phyloP scores from a whole-genome alignment of 306 rosid genomes.

The Aeschynomene evenia region DNA sequence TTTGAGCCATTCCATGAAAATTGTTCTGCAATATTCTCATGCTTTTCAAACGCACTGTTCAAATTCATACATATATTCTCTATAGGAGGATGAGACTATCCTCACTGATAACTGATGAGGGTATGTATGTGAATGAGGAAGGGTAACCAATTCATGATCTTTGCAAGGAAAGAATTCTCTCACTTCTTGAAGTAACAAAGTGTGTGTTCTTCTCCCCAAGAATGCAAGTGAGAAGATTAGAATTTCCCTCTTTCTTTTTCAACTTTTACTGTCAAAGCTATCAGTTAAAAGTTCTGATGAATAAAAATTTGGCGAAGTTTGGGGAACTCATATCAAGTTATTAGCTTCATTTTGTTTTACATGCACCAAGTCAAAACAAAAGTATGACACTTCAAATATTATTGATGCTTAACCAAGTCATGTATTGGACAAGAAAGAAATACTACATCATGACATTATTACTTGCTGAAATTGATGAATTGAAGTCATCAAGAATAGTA shows the following conservation, averaged over 20 bases:
- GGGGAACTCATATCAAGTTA: background rate
- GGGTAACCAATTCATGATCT: background rate
- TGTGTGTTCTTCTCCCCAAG: background rate
- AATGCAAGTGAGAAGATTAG: background rate
- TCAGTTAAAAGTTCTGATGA: background rate
- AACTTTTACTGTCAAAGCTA: background rate
- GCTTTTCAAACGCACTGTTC: background rate
- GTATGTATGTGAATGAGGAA: background rate
- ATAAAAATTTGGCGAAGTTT: too few relatives aligned
- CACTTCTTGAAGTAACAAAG: background rate
- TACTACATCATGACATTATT: background rate
- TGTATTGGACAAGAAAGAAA: background rate
- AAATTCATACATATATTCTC: background rate
- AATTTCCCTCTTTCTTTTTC: too few relatives aligned
- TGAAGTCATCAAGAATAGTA: background rate
- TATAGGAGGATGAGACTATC: background rate
- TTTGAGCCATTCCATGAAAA: background rate
- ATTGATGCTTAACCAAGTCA: background rate
- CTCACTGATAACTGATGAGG: background rate
- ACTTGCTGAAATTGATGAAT: background rate
- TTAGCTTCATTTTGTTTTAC: background rate
- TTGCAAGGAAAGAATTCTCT: background rate
- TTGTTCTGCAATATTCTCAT: background rate
- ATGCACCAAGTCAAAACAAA: background rate
- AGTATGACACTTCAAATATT: background rate